Evolutionary conservation across 345 rosid species (phyloP).

Genomic region (Eucalyptus regnans): DNA sequence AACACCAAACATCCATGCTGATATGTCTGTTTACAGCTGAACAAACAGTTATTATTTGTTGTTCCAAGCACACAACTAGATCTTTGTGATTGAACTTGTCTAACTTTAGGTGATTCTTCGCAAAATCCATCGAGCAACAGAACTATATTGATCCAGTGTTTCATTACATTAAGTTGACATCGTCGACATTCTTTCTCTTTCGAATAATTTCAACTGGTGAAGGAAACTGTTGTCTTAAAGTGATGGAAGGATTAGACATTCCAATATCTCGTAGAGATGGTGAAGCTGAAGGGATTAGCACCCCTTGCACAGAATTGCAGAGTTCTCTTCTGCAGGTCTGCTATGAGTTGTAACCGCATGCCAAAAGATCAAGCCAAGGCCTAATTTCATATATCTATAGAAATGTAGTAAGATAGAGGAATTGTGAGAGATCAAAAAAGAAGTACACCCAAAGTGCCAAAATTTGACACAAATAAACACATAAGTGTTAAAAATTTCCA

Average conservation of each 20-base stretch:
- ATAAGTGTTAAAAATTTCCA: too few species aligned
- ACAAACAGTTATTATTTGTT: background rate
- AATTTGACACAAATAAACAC: too few species aligned
- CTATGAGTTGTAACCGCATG: background rate
- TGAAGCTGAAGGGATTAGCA: background rate
- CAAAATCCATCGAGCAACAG: background rate
- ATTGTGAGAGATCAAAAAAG: too few species aligned
- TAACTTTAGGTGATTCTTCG: background rate
- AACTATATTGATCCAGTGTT: background rate
- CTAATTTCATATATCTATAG: background rate
- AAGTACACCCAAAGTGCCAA: too few species aligned
- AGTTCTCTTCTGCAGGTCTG: background rate
- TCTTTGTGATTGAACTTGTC: background rate
- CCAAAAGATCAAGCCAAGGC: background rate
- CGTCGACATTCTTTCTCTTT: background rate
- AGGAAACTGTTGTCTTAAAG: background rate
- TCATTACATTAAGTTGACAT: background rate
- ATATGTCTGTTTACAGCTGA: background rate
- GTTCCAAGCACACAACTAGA: background rate
- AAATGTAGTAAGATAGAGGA: background rate
- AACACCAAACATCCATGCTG: background rate
- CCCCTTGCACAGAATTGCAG: background rate
- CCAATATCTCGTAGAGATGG: background rate
- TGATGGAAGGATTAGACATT: background rate
- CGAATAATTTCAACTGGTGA: background rate